These are phyloP conservation scores for Fusarium ambrosium DNA, from an alignment of 2,329 filamentous ascomycete genomes.

Conservation along the genomic window DNA sequence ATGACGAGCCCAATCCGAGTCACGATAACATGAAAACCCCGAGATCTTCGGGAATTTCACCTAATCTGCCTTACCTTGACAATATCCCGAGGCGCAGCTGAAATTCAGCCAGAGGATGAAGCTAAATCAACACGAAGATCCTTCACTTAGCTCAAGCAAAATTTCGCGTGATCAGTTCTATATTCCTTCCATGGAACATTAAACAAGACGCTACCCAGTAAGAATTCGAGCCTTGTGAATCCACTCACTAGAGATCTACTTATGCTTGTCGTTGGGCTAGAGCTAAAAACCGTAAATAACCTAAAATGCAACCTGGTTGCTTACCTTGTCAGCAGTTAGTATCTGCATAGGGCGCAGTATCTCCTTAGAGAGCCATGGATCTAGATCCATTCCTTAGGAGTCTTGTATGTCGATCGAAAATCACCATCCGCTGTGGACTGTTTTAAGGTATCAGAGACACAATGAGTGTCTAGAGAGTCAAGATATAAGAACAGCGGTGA, in stretches of 20 bases:
- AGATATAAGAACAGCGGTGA: background rate
- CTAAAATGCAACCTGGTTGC: conserved; percentile 50
- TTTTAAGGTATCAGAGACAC: background rate
- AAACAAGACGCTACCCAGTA: background rate
- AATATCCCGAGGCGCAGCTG: background rate
- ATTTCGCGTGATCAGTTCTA: background rate
- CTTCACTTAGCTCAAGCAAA: background rate
- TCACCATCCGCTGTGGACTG: background rate
- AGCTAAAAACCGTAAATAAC: background rate
- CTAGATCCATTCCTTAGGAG: background rate
- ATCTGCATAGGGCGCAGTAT: background rate
- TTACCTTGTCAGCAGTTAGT: conserved; percentile 39
- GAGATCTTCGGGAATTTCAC: background rate
- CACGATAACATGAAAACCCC: background rate
- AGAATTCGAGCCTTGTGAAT: background rate
- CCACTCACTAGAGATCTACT: background rate
- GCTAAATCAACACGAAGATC: background rate
- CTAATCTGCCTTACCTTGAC: background rate
- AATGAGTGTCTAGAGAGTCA: background rate
- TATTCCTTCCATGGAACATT: background rate
- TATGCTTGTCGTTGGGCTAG: background rate
- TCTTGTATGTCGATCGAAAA: background rate
- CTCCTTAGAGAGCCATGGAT: background rate
- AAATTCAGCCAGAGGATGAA: background rate
- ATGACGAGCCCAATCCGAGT: background rate